phyloP scores from a whole-genome alignment of 2,329 filamentous ascomycete species.

The Chlorencoelia australis region DNA sequence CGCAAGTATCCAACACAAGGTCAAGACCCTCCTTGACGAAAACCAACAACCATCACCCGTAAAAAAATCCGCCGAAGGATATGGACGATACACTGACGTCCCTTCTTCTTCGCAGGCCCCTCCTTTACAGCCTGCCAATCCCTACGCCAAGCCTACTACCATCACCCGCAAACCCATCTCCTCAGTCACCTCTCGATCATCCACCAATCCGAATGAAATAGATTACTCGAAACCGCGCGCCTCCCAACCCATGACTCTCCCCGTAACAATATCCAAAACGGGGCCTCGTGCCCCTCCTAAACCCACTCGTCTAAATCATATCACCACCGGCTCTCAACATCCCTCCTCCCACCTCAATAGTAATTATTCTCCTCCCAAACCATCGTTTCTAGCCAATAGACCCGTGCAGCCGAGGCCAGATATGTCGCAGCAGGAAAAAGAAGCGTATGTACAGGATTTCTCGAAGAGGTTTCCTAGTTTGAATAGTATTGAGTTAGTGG shows the following conservation, averaged over 20 bases:
- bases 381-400: slow-evolving; percentile 30
- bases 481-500: slow-evolving; percentile 60
- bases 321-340: slow-evolving; percentile 33
- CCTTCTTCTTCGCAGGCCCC: slow-evolving; percentile 9
- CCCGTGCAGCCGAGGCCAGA: slow-evolving; percentile 36
- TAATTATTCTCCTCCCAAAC: slow-evolving; percentile 35
- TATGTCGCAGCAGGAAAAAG: slow-evolving; percentile 47
- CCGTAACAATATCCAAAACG: slow-evolving; percentile 23
- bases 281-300: slow-evolving; percentile 45
- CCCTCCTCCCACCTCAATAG: no score
- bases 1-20: slow-evolving; percentile 81
- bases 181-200: slow-evolving; percentile 2
- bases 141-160: slow-evolving; percentile 21
- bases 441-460: slow-evolving; percentile 62
- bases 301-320: slow-evolving; percentile 49
- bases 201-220: slow-evolving; percentile 17
- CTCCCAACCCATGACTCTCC: slow-evolving; percentile 13
- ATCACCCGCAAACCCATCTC: slow-evolving; percentile 38
- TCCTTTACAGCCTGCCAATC: slow-evolving; percentile 15
- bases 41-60: slow-evolving; percentile 50
- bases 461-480: slow-evolving; percentile 80
- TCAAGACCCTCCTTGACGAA: slow-evolving; percentile 76
- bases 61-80: slow-evolving; percentile 73
- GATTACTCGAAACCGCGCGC: slow-evolving; percentile 20
- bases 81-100: slow-evolving; percentile 70